phyloP scores from a whole-genome alignment of 371 early-diverging fungal species.

The Coemansia sp. region DNA sequence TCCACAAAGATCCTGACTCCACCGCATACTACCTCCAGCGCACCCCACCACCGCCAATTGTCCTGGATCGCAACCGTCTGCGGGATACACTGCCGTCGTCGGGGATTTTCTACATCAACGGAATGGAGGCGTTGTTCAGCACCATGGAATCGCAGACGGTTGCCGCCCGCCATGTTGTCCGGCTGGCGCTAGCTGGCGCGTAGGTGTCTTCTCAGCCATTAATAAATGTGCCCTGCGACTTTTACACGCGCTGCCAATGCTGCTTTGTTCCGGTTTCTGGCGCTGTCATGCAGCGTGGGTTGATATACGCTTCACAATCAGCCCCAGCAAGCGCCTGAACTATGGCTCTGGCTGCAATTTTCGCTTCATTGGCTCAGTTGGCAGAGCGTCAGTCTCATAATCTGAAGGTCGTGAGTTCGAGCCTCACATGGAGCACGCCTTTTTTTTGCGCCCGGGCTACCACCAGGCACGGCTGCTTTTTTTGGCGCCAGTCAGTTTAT shows the following conservation, averaged over 20 bases:
- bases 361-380: slow-evolving; percentile 37
- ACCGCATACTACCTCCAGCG: slow-evolving; percentile 1
- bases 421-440: slow-evolving; percentile 14
- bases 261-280: too few relatives aligned
- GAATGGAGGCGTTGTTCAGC: slow-evolving; percentile 36
- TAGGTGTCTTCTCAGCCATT: too few relatives aligned
- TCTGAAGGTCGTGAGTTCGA: slow-evolving; percentile 36
- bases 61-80: slow-evolving; percentile 13
- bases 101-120: slow-evolving; percentile 28
- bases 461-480: not conserved
- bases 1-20: not conserved
- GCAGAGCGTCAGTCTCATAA: slow-evolving; percentile 26
- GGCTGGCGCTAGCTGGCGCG: slow-evolving; percentile 9
- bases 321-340: too few relatives aligned
- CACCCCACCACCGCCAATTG: slow-evolving; percentile 16
- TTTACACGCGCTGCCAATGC: too few relatives aligned
- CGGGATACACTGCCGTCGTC: not conserved
- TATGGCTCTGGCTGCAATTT: too few relatives aligned
- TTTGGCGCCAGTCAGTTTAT: not conserved
- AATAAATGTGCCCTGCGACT: too few relatives aligned
- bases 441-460: not conserved
- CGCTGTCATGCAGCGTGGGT: too few relatives aligned
- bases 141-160: slow-evolving; percentile 44
- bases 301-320: too few relatives aligned
- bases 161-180: slow-evolving; percentile 27